Percentiles rank a stretch among this genome's conserved stretches.
These are phyloP conservation scores for Annona cherimola DNA, from an alignment of 164 flowering plant genomes.

Conservation along the genomic window DNA sequence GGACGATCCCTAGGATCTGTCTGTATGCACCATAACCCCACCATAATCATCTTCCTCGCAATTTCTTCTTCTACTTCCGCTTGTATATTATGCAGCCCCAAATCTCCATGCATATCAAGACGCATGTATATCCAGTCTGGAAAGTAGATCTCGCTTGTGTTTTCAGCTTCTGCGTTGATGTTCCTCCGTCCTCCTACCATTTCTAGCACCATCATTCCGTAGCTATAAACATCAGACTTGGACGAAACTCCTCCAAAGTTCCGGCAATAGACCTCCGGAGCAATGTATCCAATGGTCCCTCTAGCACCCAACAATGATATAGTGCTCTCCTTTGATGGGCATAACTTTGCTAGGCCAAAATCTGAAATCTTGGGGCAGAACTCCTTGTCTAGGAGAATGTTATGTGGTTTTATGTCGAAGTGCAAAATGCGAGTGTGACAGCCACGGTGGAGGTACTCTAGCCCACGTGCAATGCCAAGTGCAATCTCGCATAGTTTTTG, in stretches of 20 bases:
- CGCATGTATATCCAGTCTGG: constrained; percentile 8
- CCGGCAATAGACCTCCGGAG: too few species aligned
- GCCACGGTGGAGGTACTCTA: constrained; percentile 10
- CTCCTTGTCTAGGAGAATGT: constrained; percentile 7
- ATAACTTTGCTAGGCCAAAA: constrained; percentile 11
- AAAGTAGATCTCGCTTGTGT: constrained; percentile 1
- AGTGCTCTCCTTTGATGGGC: background rate
- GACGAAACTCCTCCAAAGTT: too few species aligned
- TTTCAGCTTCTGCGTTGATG: background rate
- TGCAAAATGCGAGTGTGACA: constrained; percentile 11
- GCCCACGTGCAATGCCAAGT: constrained; percentile 1
- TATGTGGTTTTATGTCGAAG: constrained; percentile 15
- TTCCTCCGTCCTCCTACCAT: constrained; percentile 8
- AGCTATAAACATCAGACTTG: too few species aligned
- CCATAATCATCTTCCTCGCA: background rate
- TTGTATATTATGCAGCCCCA: background rate
- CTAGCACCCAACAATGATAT: background rate
- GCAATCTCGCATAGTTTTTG: constrained; percentile 2
- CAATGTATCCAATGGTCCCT: constrained; percentile 4
- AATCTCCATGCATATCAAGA: background rate
- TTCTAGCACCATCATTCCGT: too few species aligned
- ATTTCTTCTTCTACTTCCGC: background rate
- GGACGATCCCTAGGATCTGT: constrained; percentile 1
- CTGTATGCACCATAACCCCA: constrained; percentile 12
- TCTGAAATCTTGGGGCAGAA: constrained; percentile 14